A percentile compares a stretch with the other conserved stretches of the same genome.
Evolutionary conservation across 805 yeast genomes (phyloP).

Genomic region (Saturnispora mendoncae): DNA sequence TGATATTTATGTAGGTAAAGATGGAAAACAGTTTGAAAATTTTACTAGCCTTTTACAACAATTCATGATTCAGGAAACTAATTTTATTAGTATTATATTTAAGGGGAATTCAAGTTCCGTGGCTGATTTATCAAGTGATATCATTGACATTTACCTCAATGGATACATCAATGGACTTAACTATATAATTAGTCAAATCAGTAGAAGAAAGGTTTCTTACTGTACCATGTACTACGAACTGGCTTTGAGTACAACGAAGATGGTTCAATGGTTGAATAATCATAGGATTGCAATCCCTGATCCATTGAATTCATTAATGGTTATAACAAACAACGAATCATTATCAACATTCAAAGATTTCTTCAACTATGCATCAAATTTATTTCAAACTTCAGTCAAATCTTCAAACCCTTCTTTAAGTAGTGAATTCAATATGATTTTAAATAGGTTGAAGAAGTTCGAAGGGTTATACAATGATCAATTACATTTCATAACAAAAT

Average conservation of each 20-base stretch:
- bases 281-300: conserved; percentile 15
- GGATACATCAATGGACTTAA: conserved; percentile 33
- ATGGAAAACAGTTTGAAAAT: conserved; percentile 13
- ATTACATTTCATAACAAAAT: conserved; percentile 37
- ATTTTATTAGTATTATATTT: conserved; percentile 24
- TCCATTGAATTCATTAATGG: conserved; percentile 8
- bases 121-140: conserved; percentile 45
- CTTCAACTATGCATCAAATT: conserved; percentile 40
- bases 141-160: conserved; percentile 41
- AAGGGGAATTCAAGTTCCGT: conserved; percentile 33
- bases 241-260: conserved; percentile 14
- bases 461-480: conserved; percentile 54
- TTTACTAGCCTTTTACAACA: conserved; percentile 14
- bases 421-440: conserved; percentile 39
- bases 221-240: conserved; percentile 52
- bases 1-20: conserved; percentile 25
- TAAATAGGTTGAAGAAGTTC: conserved; percentile 57
- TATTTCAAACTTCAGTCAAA: conserved; percentile 5
- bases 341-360: conserved; percentile 39
- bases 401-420: conserved; percentile 4
- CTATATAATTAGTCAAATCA: conserved; percentile 32
- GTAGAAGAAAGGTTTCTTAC: conserved; percentile 35
- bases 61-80: conserved; percentile 17
- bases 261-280: conserved; percentile 8
- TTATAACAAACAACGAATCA: conserved; percentile 6